A percentile compares a stretch with the other conserved stretches of the same genome.
phyloP scores from a whole-genome alignment of 306 rosid genomes.

The Mimosa bimucronata region DNA sequence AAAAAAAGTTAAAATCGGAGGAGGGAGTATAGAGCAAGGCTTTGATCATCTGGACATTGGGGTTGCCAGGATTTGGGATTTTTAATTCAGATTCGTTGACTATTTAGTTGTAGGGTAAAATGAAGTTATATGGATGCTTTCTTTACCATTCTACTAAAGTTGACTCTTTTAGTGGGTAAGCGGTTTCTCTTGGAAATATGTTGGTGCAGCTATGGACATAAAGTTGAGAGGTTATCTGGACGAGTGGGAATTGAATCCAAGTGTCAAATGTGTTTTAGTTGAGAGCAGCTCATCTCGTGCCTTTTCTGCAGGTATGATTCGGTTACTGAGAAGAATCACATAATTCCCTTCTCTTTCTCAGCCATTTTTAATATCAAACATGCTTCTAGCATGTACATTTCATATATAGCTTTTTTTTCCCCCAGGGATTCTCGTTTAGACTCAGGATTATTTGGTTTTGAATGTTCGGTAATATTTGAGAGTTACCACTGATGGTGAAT shows the following conservation, averaged over 20 bases:
- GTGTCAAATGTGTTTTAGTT: constrained; percentile 84
- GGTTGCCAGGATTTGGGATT: neutral
- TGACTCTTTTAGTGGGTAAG: neutral
- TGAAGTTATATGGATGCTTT: neutral
- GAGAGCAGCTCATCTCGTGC: constrained; percentile 92
- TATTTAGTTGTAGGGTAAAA: neutral
- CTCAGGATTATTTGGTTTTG: constrained; percentile 48
- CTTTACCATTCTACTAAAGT: neutral
- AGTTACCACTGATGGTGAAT: constrained; percentile 63
- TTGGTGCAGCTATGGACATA: constrained; percentile 87
- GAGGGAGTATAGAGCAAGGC: too few relatives aligned
- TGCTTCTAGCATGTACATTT: constrained; percentile 29
- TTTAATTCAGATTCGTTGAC: constrained; percentile 3
- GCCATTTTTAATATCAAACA: constrained; percentile 16
- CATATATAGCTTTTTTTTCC: constrained; percentile 32
- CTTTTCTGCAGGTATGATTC: constrained; percentile 83
- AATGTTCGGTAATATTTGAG: constrained; percentile 65
- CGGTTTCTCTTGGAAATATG: constrained; percentile 4
- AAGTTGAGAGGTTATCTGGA: constrained; percentile 80
- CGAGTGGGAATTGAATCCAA: constrained; percentile 87
- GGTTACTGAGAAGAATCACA: constrained; percentile 13
- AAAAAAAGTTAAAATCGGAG: too few relatives aligned
- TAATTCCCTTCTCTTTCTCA: constrained; percentile 4
- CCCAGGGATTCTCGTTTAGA: constrained; percentile 36
- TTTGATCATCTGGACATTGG: constrained; percentile 5